phyloP scores from a whole-genome alignment of 2,329 filamentous ascomycete species.

The Aspergillus sojae region DNA sequence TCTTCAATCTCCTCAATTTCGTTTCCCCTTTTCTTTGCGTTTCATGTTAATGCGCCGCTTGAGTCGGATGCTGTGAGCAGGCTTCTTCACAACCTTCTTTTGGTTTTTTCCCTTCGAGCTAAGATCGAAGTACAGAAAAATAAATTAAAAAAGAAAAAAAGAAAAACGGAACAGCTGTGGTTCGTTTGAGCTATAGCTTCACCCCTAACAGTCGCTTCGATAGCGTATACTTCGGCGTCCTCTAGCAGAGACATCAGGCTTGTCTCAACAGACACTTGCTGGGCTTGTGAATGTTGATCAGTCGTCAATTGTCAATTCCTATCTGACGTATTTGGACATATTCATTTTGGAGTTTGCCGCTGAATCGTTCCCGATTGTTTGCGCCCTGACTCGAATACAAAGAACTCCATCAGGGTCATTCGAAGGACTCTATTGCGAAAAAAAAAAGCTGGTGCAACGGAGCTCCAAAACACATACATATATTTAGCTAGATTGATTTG shows the following conservation, averaged over 20 bases:
- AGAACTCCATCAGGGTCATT: not conserved
- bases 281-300: conserved; percentile 29
- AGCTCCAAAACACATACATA: not conserved
- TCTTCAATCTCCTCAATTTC: conserved; percentile 18
- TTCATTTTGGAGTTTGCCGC: not conserved
- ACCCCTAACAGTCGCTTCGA: conserved; percentile 11
- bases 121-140: conserved; percentile 7
- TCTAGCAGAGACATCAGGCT: conserved; percentile 24
- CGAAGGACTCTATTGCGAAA: not conserved
- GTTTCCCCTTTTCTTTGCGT: conserved; percentile 23
- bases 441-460: not conserved
- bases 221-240: conserved; percentile 24
- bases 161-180: conserved; percentile 17
- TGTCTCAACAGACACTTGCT: conserved; percentile 33
- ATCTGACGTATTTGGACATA: not conserved
- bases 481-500: conserved; percentile 8
- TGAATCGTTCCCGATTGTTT: not conserved
- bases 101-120: conserved; percentile 1
- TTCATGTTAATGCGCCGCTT: conserved; percentile 37
- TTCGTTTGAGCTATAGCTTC: conserved; percentile 11
- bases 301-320: conserved; percentile 5
- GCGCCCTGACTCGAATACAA: not conserved
- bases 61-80: conserved; percentile 42
- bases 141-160: conserved; percentile 12
- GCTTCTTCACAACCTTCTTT: conserved; percentile 26